These are phyloP conservation scores for Diaporthe sp. DNA, from an alignment of 2,329 filamentous ascomycete species.

Conservation along the genomic window DNA sequence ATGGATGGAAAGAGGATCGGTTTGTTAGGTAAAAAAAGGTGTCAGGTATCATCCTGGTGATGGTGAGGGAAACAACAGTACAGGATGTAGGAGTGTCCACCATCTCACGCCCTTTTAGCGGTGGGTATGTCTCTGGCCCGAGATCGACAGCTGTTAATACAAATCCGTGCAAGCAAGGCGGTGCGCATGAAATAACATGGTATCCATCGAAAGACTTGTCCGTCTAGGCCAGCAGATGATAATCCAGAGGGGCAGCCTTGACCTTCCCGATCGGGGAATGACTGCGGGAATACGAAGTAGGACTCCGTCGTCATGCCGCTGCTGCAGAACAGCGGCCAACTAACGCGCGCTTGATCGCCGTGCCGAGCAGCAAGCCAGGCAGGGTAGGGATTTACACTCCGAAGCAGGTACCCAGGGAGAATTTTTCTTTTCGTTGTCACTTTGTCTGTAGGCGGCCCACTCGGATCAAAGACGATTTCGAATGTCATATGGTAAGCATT, in stretches of 20 bases:
- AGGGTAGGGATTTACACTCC: neutral
- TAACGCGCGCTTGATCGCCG: constrained; percentile 9
- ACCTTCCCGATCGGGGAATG: constrained; percentile 16
- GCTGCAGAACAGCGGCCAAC: neutral
- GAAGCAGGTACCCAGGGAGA: neutral
- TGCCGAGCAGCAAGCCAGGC: neutral
- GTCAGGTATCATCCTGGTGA: neutral
- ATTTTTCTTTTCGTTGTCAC: neutral
- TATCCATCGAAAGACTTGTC: neutral
- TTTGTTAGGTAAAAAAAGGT: neutral
- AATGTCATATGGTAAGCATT: neutral
- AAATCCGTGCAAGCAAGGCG: neutral
- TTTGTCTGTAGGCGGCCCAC: constrained; percentile 11
- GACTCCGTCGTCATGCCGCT: neutral
- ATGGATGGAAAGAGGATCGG: neutral
- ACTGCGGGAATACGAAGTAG: neutral
- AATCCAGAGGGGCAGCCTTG: neutral
- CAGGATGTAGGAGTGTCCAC: neutral
- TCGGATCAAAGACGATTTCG: neutral
- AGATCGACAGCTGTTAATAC: constrained; percentile 9
- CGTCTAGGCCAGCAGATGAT: neutral
- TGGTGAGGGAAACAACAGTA: neutral
- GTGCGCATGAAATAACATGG: neutral
- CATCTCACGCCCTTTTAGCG: neutral
- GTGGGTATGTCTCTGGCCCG: neutral